These are phyloP conservation scores for Pyricularia pennisetigena DNA, from an alignment of 2,329 filamentous ascomycete genomes.

Conservation along the genomic window DNA sequence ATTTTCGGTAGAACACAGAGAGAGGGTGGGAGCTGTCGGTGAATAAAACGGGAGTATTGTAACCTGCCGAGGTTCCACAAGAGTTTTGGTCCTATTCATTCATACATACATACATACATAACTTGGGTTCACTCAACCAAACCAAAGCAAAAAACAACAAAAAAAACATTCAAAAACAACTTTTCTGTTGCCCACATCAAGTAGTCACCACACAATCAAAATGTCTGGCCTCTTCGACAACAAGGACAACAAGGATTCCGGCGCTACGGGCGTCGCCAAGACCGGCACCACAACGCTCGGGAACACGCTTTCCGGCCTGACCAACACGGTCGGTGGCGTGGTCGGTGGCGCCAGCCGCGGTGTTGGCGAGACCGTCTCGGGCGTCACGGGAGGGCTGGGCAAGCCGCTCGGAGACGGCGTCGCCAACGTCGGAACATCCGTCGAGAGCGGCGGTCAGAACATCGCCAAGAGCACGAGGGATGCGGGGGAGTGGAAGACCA, in stretches of 20 bases:
- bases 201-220: background rate
- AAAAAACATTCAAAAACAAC: background rate
- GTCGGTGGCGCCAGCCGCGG: constrained; percentile 43
- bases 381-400: constrained; percentile 40
- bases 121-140: too few relatives aligned
- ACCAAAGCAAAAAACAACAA: too few relatives aligned
- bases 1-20: background rate
- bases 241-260: constrained; percentile 5
- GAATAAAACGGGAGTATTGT: background rate
- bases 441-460: constrained; percentile 36
- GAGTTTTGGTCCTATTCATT: too few relatives aligned
- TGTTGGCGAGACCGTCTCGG: constrained; percentile 43
- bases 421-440: constrained; percentile 38
- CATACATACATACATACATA: too few relatives aligned
- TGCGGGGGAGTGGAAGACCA: constrained; percentile 48
- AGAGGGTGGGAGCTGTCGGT: too few relatives aligned
- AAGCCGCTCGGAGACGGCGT: constrained; percentile 46
- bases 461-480: constrained; percentile 46
- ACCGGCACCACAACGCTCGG: constrained; percentile 18
- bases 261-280: constrained; percentile 17
- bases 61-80: too few relatives aligned
- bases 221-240: constrained; percentile 5
- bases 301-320: constrained; percentile 19
- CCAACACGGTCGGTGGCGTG: constrained; percentile 22
- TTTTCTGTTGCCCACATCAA: background rate